Evolutionary conservation across 2,329 filamentous ascomycete species (phyloP), one percentile per base, ranked within the genome.

Genomic region (Arthroderma uncinatum): DNA sequence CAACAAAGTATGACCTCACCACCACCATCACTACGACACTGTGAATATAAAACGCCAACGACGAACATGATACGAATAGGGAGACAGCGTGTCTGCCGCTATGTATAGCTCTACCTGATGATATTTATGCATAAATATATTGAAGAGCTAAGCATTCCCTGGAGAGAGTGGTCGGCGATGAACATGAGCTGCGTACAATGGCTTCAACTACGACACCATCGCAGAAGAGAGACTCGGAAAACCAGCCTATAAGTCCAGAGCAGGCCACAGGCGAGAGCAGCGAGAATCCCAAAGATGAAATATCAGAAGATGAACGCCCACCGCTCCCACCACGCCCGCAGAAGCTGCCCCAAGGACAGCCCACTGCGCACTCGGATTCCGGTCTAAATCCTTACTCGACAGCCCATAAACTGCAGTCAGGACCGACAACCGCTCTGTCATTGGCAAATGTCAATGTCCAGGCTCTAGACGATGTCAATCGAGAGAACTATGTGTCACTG

Each of bases 361-460:
- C n/a, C 6, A 21, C 30, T 16, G n/a, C 33, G 21, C 8, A 16
- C 2, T 16, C 19, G 14, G 54, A 58, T 74, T 75, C 10, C 70
- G 76, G 50, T 75, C 74, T 21, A 9, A 65, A 69, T 2, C 70
- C 70, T 25, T 68, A 67, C 30, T 59, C 65, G n/a, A 61, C 66
- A 30, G 68, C 68, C 55, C 63, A 70, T 28, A 67, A 64, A 33
- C 64, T 78, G 23, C 73, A 75, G 57, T 83, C 86, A 1, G 83
- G 82, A 59, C 83, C 92, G 52, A 96, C 91, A 2, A 96, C 90
- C 0, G 90, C 90, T 8, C 67, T 97, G 12, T 92, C 89, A 0
- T 80, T 89, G 14, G 79, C 90, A 60, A 90, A 92, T 63, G 85
- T 91, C 57, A 86, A 89, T 64, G 88, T 86, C 0, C 78, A 91